These are phyloP conservation scores for Wallacemonas sp. DNA, from an alignment of 208 protist species.

Conservation along the genomic window DNA sequence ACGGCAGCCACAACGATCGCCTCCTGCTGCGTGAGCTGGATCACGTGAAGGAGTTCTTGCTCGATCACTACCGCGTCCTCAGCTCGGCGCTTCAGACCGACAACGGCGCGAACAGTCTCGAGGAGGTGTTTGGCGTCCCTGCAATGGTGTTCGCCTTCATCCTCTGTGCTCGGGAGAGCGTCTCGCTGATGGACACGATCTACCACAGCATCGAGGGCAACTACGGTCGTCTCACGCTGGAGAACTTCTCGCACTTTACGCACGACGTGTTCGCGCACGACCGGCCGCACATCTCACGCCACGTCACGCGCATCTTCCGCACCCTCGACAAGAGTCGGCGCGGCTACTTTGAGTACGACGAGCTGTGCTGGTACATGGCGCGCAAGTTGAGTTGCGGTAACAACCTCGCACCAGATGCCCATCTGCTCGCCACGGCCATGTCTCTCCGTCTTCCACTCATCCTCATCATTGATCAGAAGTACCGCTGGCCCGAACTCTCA, in stretches of 20 bases:
- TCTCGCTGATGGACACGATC: constrained; percentile 61
- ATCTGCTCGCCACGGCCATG: constrained; percentile 69
- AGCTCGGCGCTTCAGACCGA: constrained; percentile 72
- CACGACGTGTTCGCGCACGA: constrained; percentile 69
- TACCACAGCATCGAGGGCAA: constrained; percentile 52
- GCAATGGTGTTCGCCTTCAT: constrained; percentile 88
- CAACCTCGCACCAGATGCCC: constrained; percentile 62
- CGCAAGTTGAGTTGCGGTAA: constrained; percentile 77
- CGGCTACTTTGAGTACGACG: constrained; percentile 82
- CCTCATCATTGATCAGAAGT: constrained; percentile 54
- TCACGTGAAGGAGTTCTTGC: constrained; percentile 71
- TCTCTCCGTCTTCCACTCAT: constrained; percentile 74
- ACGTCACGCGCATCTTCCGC: constrained; percentile 81
- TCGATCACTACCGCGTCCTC: constrained; percentile 70
- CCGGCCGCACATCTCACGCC: constrained; percentile 60
- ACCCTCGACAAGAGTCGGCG: constrained; percentile 72
- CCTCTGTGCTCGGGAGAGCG: constrained; percentile 69
- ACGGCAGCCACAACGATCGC: constrained; percentile 29
- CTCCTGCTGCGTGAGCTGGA: constrained; percentile 69
- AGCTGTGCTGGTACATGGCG: constrained; percentile 85
- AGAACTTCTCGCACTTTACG: constrained; percentile 62
- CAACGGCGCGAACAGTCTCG: constrained; percentile 69
- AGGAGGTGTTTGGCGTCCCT: constrained; percentile 85
- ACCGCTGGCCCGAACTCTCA: constrained; percentile 51
- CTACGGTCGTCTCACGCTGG: constrained; percentile 64